These are phyloP conservation scores for Thermochaetoides dissita DNA, from an alignment of 2,329 filamentous ascomycete species.

Conservation along the genomic window DNA sequence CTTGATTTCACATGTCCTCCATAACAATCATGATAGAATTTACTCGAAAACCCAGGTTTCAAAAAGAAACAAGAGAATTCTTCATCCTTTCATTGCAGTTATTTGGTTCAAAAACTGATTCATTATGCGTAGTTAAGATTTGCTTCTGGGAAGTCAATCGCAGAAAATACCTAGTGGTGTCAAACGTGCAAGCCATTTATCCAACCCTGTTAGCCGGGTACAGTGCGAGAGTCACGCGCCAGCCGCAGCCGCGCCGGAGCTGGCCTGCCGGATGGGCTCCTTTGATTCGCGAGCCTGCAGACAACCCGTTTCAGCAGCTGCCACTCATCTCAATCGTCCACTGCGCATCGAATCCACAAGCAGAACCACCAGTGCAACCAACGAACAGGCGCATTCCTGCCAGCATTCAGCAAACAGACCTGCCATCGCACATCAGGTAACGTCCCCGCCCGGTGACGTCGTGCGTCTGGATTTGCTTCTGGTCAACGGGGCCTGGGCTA, in stretches of 20 bases:
- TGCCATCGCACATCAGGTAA: conserved; percentile 1
- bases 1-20: too few relatives aligned
- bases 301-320: conserved; percentile 4
- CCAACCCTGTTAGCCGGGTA: conserved; percentile 1
- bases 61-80: too few relatives aligned
- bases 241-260: conserved; percentile 3
- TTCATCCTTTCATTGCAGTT: too few relatives aligned
- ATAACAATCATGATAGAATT: too few relatives aligned
- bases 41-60: too few relatives aligned
- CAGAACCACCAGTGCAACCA: background rate
- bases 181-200: background rate
- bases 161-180: too few relatives aligned
- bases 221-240: conserved; percentile 4
- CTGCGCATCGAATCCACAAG: background rate
- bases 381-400: background rate
- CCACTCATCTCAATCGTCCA: background rate
- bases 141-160: too few relatives aligned
- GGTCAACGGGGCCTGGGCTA: conserved; percentile 2
- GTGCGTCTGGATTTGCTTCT: background rate
- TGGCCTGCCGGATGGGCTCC: background rate
- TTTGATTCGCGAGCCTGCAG: conserved; percentile 5
- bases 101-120: too few relatives aligned
- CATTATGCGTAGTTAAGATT: too few relatives aligned
- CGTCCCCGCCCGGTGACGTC: conserved; percentile 2
- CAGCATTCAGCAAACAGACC: background rate